Evolutionary conservation across 495 filamentous ascomycete genomes (phyloP).

Genomic region (Penicillium goetzii): DNA sequence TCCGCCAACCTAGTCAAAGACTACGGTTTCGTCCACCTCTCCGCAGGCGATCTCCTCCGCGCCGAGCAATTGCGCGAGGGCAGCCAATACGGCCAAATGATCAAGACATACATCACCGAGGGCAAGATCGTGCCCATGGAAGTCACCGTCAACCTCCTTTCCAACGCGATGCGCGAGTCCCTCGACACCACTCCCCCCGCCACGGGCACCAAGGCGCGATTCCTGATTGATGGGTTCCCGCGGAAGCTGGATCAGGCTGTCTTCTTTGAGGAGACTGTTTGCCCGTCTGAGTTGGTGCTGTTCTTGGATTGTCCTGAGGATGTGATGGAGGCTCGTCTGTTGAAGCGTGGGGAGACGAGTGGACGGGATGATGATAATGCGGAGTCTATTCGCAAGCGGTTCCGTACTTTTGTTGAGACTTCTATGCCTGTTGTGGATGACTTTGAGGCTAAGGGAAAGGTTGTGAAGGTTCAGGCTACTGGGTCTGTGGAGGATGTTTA

Average conservation of each 20-base stretch:
- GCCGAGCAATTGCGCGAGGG: conserved; percentile 87
- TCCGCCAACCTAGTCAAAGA: conserved; percentile 86
- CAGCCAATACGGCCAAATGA: conserved; percentile 85
- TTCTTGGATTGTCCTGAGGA: conserved; percentile 92
- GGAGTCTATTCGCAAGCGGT: conserved; percentile 94
- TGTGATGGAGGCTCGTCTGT: conserved; percentile 77
- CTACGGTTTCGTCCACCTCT: conserved; percentile 91
- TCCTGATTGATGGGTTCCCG: conserved; percentile 94
- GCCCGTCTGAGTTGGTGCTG: conserved; percentile 76
- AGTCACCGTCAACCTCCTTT: conserved; percentile 89
- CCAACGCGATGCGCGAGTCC: conserved; percentile 81
- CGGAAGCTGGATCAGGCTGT: conserved; percentile 95
- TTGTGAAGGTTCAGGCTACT: conserved; percentile 75
- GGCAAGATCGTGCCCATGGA: conserved; percentile 98
- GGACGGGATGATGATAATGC: conserved; percentile 91
- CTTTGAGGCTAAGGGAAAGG: conserved; percentile 75
- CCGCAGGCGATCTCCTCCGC: conserved; percentile 89
- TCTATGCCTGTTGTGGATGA: conserved; percentile 95
- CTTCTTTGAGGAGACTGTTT: conserved; percentile 89
- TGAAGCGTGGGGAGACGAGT: conserved; percentile 90
- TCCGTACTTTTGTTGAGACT: conserved; percentile 88
- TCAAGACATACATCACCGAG: conserved; percentile 86
- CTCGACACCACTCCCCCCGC: conserved; percentile 41
- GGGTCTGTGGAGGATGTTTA: conserved; percentile 75
- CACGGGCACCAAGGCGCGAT: conserved; percentile 52